These are phyloP conservation scores for Triadica sebifera DNA, from an alignment of 345 rosid genomes.

Conservation along the genomic window DNA sequence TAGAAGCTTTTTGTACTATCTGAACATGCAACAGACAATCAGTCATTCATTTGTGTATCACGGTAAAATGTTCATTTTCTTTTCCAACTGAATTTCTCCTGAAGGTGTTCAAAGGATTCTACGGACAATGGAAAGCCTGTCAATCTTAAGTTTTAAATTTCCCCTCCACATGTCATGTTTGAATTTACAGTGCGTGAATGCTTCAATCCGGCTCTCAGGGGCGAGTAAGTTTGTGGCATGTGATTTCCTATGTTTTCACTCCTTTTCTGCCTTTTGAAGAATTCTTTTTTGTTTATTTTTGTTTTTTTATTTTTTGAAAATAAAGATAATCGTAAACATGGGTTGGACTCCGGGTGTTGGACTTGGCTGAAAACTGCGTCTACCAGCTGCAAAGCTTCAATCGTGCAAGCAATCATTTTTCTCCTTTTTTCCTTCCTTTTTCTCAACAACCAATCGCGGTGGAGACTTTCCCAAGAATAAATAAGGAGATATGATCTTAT, in stretches of 20 bases:
- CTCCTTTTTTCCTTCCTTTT: neutral
- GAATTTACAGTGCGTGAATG: neutral
- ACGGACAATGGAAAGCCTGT: neutral
- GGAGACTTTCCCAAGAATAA: too few species aligned
- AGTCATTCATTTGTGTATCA: slow-evolving; percentile 11
- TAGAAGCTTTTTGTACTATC: neutral
- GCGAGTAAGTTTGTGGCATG: neutral
- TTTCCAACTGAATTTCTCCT: slow-evolving; percentile 9
- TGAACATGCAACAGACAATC: neutral
- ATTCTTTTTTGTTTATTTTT: too few species aligned
- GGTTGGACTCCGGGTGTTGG: too few species aligned
- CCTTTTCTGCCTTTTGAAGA: too few species aligned
- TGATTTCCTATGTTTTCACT: neutral
- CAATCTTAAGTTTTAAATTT: neutral
- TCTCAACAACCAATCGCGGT: neutral
- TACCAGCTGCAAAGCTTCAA: neutral
- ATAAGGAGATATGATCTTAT: too few species aligned
- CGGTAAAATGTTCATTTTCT: slow-evolving; percentile 24
- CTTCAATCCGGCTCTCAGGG: too few species aligned
- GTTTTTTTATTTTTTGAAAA: too few species aligned
- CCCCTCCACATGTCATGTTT: neutral
- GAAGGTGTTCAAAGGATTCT: neutral
- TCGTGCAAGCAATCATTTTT: neutral
- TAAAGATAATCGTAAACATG: too few species aligned
- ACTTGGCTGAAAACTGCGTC: too few species aligned